phyloP scores from a whole-genome alignment of 2,329 filamentous ascomycete species.

The Pseudocercospora fijiensis region DNA sequence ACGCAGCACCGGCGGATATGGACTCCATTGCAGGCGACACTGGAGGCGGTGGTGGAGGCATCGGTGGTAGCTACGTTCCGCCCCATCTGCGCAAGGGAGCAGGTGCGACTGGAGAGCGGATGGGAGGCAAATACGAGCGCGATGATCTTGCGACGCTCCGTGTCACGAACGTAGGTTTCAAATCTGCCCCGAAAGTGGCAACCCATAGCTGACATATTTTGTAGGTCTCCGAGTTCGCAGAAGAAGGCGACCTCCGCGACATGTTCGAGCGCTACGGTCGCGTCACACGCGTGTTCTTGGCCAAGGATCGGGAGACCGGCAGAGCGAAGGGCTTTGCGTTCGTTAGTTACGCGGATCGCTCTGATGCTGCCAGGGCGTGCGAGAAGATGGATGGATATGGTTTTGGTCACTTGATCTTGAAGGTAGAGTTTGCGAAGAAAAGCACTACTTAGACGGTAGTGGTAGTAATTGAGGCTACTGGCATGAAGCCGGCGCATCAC shows the following conservation, averaged over 20 bases:
- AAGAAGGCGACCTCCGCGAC: constrained; percentile 91
- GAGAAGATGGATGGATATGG: constrained; percentile 96
- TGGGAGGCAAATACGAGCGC: constrained; percentile 91
- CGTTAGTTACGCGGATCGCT: constrained; percentile 89
- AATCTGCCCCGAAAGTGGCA: background rate
- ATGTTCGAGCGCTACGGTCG: constrained; percentile 98
- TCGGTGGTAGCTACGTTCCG: constrained; percentile 78
- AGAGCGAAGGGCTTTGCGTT: constrained; percentile 98
- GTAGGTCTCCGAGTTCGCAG: constrained; percentile 92
- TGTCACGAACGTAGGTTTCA: constrained; percentile 84
- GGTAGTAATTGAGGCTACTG: background rate
- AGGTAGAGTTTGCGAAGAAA: constrained; percentile 82
- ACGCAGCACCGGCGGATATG: constrained; percentile 47
- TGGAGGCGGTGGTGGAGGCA: constrained; percentile 56
- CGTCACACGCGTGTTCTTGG: constrained; percentile 94
- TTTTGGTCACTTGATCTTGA: constrained; percentile 82
- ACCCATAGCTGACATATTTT: constrained; percentile 32
- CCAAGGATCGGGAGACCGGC: constrained; percentile 95
- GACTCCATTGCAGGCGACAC: constrained; percentile 48
- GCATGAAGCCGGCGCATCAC: background rate
- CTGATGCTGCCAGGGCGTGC: constrained; percentile 87
- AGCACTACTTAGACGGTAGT: constrained; percentile 29
- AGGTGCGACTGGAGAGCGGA: constrained; percentile 72
- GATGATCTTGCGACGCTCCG: constrained; percentile 95
- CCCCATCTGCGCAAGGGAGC: constrained; percentile 79